Evolutionary conservation across 208 protist genomes (phyloP).

Genomic region (Leishmania aethiopica): DNA sequence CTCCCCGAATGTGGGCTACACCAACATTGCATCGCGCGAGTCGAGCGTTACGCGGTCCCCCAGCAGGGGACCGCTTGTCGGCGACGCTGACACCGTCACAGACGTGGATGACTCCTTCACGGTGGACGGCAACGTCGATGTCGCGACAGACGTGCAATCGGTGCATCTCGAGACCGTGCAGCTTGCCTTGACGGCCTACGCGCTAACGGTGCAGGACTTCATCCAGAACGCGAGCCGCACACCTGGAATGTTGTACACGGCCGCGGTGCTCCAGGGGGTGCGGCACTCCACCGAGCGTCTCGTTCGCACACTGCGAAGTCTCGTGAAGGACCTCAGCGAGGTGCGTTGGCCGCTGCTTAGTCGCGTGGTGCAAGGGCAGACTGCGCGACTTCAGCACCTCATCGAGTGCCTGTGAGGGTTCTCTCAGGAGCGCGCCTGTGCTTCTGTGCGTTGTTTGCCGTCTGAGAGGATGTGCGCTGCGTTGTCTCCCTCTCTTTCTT

Average conservation of each 20-base stretch:
- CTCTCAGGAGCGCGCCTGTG: background rate
- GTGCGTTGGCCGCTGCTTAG: slow-evolving; percentile 32
- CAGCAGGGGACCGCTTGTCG: slow-evolving; percentile 21
- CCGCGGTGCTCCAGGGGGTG: slow-evolving; percentile 37
- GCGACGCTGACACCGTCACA: slow-evolving; percentile 39
- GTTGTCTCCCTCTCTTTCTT: background rate
- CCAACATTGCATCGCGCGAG: slow-evolving; percentile 35
- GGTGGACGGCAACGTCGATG: slow-evolving; percentile 14
- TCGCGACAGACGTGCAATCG: slow-evolving; percentile 25
- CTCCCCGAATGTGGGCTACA: slow-evolving; percentile 19
- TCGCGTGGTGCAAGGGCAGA: slow-evolving; percentile 28
- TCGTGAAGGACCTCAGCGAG: slow-evolving; percentile 49
- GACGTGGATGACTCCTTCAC: slow-evolving; percentile 36
- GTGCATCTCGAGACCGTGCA: slow-evolving; percentile 65
- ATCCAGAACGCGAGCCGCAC: background rate
- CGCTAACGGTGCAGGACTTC: slow-evolving; percentile 38
- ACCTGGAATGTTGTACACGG: slow-evolving; percentile 25
- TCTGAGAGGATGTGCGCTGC: slow-evolving; percentile 8
- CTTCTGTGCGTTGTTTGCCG: background rate
- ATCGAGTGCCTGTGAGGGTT: slow-evolving; percentile 13
- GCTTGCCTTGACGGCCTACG: slow-evolving; percentile 62
- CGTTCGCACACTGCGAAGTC: slow-evolving; percentile 40
- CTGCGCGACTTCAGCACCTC: slow-evolving; percentile 15
- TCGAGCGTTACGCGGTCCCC: slow-evolving; percentile 45
- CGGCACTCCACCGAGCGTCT: slow-evolving; percentile 39